phyloP scores from a whole-genome alignment of 2,329 filamentous ascomycete genomes.

The Nannizziopsis arthrosporioides region DNA sequence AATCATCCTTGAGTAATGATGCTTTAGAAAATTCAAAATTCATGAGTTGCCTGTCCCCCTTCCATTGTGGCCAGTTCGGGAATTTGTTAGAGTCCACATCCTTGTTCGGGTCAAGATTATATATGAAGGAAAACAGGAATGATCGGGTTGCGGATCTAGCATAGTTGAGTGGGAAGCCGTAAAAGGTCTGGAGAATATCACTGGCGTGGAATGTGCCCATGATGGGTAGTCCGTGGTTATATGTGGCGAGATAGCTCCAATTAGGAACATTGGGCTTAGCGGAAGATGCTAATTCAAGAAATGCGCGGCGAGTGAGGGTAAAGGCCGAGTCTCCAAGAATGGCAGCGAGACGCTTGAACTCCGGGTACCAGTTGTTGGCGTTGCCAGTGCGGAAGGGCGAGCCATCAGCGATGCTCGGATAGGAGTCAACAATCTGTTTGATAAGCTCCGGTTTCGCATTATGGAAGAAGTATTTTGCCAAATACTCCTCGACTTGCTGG shows the following conservation, averaged over 20 bases:
- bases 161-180: slow-evolving; percentile 51
- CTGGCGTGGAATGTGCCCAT: slow-evolving; percentile 65
- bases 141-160: slow-evolving; percentile 49
- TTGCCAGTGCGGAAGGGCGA: slow-evolving; percentile 60
- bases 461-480: slow-evolving; percentile 50
- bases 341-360: slow-evolving; percentile 65
- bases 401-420: slow-evolving; percentile 49
- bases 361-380: slow-evolving; percentile 61
- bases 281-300: slow-evolving; percentile 41
- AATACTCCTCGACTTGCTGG: slow-evolving; percentile 48
- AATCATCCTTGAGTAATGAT: slow-evolving; percentile 24
- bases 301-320: slow-evolving; percentile 56
- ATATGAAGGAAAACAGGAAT: slow-evolving; percentile 63
- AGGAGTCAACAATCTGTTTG: slow-evolving; percentile 48
- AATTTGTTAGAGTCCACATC: slow-evolving; percentile 27
- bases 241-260: slow-evolving; percentile 67
- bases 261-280: slow-evolving; percentile 48
- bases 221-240: slow-evolving; percentile 58
- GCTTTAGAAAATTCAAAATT: slow-evolving; percentile 34
- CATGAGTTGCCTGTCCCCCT: slow-evolving; percentile 36
- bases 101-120: slow-evolving; percentile 58
- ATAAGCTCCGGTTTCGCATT: slow-evolving; percentile 43
- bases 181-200: slow-evolving; percentile 59
- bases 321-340: slow-evolving; percentile 66
- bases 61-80: slow-evolving; percentile 47